Evolutionary conservation across 2,329 filamentous ascomycete species (phyloP).

Genomic region (Dothiorella sarmentorum): DNA sequence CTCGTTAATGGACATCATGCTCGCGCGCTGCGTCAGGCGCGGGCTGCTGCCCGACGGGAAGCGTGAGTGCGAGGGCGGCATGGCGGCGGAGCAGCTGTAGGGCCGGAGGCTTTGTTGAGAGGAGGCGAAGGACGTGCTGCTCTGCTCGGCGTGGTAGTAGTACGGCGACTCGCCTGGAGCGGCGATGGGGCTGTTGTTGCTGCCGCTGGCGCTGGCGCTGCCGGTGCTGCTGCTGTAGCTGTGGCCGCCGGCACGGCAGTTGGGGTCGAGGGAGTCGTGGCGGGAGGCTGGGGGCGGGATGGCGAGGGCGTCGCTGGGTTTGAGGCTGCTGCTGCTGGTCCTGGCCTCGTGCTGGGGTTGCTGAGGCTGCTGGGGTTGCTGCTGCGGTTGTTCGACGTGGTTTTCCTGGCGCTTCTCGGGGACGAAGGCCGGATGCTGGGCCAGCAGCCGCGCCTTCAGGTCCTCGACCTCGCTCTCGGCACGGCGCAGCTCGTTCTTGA

Average conservation of each 20-base stretch:
- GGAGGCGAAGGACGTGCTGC: neutral
- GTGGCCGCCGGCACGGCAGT: neutral
- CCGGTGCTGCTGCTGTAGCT: too few species aligned
- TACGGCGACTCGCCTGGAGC: neutral
- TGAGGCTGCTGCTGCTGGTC: neutral
- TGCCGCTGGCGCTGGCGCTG: neutral
- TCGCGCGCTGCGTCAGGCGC: neutral
- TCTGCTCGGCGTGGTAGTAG: neutral
- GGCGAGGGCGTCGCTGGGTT: too few species aligned
- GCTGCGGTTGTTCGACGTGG: neutral
- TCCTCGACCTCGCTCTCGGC: constrained; percentile 3
- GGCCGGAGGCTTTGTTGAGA: neutral
- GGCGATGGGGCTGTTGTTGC: neutral
- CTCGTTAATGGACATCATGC: neutral
- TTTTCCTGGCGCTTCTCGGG: neutral
- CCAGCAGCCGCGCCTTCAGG: neutral
- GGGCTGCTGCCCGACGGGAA: neutral
- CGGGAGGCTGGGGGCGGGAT: too few species aligned
- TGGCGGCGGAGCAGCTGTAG: neutral
- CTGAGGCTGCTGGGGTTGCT: neutral
- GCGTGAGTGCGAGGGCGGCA: too few species aligned
- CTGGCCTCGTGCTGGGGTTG: neutral
- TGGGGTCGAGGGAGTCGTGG: neutral
- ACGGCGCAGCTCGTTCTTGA: constrained; percentile 6
- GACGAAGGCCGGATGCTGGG: too few species aligned